Base-by-base conservation (phyloP, 371 early-diverging fungal genomes). In the Gilbertella persicaria region DNA sequence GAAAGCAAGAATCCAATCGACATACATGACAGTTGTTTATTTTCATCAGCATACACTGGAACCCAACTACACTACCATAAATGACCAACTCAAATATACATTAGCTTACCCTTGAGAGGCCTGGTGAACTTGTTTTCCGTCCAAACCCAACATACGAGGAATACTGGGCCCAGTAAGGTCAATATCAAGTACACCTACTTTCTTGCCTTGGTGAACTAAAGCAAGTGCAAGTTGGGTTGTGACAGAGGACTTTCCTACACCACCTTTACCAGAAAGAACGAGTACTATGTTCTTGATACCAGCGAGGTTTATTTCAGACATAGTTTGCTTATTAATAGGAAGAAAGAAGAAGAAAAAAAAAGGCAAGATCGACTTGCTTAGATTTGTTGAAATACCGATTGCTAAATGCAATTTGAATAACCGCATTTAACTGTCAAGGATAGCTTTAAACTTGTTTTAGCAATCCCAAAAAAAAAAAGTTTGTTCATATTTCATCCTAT, bases 151-250 rank as follows among this genome's bases (percentile, higher is more conserved):
- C 62, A 96, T 93, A 26, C 81, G 86, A 3, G 96, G 95, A n/a
- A 96, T 80, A n/a, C 97, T 97, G 1, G 99, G 99, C 0, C 99
- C 99, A 68, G 95, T 95, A 14, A 99, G 84, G 74, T 99, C 99
- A 51, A 99, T 85, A 67, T 99, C 99, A 66, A 99, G 82, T n/a
- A 99, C 84, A 6, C 99, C 96, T 1, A 97, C 93, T 68, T 77
- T 67, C 7, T 55, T 66, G 25, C 80, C 78, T 24, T 82, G 82
- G 33, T 88, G 85, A 16, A 67, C 61, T 0, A 89, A 79, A 17
- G 93, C 86, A 64, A 90, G 87, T 0, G 91, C 87, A 0, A 96
- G 82, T 40, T 93, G 90, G 0, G 86, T 71, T 2, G 91, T 87
- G 46, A 93, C 89, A 14, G 93, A 93, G 33, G 90, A 87, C 70